Evolutionary conservation across 1,284 basidiomycete genomes (phyloP), one percentile per base, ranked within the genome.

Genomic region (Heliocybe sulcata): DNA sequence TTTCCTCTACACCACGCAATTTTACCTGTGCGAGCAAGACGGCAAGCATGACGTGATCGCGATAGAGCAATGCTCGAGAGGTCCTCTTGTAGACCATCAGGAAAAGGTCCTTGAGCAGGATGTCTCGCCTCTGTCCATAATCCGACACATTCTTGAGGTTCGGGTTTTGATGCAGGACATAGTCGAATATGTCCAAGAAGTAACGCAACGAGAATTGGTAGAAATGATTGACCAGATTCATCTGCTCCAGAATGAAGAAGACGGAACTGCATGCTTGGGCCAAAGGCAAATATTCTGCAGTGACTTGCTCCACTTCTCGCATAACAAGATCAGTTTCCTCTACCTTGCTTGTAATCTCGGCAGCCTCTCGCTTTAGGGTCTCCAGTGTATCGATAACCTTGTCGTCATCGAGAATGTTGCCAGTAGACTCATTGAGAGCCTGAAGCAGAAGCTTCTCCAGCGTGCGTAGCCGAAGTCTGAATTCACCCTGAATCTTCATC

Each of bases 141-240:
- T 98, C 94, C 4, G 82, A 77, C 57, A 97, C 77, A 58, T 81
- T 83, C 66, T 83, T 83, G 58, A 98, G 79, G 67, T 94, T 90
- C 8, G 94, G 93, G 68, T 98, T 98, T 63, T 91, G 87, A 59
- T 90, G 87, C 8, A 99, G 81, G 55, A 98, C 85, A 62, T 90
- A 92, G 73, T 98, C 93, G 72, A 99, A 99, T 63, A 99, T 96
- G 68, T 98, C 94, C 58, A 98, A 83, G 87, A 99, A 99, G 79
- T 97, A 98, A 45, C 82, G 87, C 53, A 99, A 81, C 1, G 96
- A 98, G 78, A 99, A 99, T 69, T 98, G 94, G 69, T 99, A 99
- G 76, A 99, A 99, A 73, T 98, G 96, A 66, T 97, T 94, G 73
- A 98, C 84, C 53, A 90, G 79, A 64, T 94, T 89, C 52, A 99